phyloP scores from a whole-genome alignment of 2,329 filamentous ascomycete species.

The Sporothrix variecibatus region DNA sequence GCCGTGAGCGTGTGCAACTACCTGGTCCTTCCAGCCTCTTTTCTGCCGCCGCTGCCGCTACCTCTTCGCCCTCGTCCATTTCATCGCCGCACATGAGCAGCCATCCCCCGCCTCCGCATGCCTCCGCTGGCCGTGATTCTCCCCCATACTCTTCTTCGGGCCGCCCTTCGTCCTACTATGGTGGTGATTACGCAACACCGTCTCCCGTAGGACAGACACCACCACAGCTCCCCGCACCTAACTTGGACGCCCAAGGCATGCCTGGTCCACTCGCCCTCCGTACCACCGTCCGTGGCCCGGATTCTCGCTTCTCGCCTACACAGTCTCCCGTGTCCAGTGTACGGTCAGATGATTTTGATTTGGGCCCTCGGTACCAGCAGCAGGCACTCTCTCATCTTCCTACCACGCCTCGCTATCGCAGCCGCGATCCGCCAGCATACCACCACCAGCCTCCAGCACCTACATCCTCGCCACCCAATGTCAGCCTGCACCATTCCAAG shows the following conservation, averaged over 20 bases:
- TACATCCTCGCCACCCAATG: constrained; percentile 20
- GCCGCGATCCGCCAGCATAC: constrained; percentile 18
- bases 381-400: constrained; percentile 16
- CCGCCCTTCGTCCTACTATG: constrained; percentile 33
- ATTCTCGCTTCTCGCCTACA: constrained; percentile 36
- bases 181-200: constrained; percentile 37
- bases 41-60: neutral
- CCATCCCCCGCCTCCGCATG: constrained; percentile 1
- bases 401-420: constrained; percentile 17
- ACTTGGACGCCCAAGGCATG: constrained; percentile 31
- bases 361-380: constrained; percentile 22
- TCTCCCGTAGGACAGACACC: constrained; percentile 38
- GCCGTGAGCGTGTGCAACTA: constrained; percentile 26
- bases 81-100: constrained; percentile 17
- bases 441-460: constrained; percentile 26
- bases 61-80: constrained; percentile 16
- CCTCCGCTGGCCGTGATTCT: constrained; percentile 14
- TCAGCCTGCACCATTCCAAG: constrained; percentile 9
- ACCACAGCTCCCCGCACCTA: constrained; percentile 34
- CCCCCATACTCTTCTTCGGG: constrained; percentile 12
- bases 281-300: constrained; percentile 22
- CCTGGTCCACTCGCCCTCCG: constrained; percentile 17
- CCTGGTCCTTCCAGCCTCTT: constrained; percentile 32
- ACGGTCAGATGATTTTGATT: constrained; percentile 34
- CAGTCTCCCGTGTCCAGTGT: constrained; percentile 36